Percentiles rank a stretch among this genome's conserved stretches.
Evolutionary conservation across 306 rosid species (phyloP).

Genomic region (Corylus americana): DNA sequence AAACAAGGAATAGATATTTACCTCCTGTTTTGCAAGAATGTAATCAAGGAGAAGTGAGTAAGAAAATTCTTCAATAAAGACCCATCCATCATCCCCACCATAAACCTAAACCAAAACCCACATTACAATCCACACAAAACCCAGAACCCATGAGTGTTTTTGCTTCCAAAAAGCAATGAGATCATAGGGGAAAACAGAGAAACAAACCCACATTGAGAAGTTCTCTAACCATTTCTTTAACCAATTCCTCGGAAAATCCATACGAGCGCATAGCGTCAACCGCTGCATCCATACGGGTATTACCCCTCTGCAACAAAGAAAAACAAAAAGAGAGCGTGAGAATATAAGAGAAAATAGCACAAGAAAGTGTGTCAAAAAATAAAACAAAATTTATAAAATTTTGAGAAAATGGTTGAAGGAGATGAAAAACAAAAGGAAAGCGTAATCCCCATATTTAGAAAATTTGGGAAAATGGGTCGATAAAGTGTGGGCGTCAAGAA

Average conservation of each 20-base stretch:
- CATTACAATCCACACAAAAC: not conserved
- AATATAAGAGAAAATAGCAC: not conserved
- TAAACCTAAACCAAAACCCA: conserved; percentile 38
- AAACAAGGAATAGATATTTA: conserved; percentile 5
- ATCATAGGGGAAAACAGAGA: not conserved
- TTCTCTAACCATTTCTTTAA: conserved; percentile 29
- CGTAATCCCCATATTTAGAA: too few species aligned
- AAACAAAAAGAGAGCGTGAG: not conserved
- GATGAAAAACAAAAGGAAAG: not conserved
- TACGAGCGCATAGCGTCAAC: conserved; percentile 36
- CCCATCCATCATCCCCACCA: conserved; percentile 48
- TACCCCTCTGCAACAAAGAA: conserved; percentile 27
- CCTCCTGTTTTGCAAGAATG: conserved; percentile 32
- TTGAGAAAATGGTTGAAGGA: not conserved
- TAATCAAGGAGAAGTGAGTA: conserved; percentile 42
- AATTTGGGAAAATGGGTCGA: not conserved
- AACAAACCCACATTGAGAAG: conserved; percentile 42
- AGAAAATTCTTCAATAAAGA: conserved; percentile 44
- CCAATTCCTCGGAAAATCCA: conserved; percentile 30
- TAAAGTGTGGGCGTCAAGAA: not conserved
- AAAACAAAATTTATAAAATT: not conserved
- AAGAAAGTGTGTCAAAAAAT: not conserved
- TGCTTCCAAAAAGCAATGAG: not conserved
- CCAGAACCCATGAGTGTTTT: not conserved
- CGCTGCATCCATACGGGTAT: conserved; percentile 42